Base-by-base conservation (phyloP, 2,329 filamentous ascomycete species). In the Macrophomina phaseolina region DNA sequence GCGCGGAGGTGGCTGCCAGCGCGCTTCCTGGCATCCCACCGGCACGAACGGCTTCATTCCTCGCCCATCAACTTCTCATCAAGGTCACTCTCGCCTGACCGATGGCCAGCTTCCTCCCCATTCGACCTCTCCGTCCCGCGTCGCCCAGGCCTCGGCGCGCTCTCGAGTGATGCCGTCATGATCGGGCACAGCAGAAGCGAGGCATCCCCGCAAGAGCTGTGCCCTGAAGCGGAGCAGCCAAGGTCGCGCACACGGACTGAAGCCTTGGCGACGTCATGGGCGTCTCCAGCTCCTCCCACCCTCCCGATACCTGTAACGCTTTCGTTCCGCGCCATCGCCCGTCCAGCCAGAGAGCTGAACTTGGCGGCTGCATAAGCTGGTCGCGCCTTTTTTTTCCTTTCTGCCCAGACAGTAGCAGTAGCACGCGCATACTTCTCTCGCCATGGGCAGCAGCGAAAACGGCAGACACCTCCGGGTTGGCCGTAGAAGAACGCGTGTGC, bases 181-280 rank as follows among this genome's bases (percentile, higher is more conserved):
- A 34, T 32, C 14, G 40, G 28, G 23, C 11, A 38, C 23, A 34
- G 5, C 8, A 40, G 52, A 61, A 61, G 56, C 56, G 49, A 52
- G 14, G 28, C 56, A 23, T 46, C 56, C 40, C 56, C 56, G 40
- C 56, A 61, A 12, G 42, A 28, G 40, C 38, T 42, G 38, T 36
- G 36, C 42, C 16, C 16, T n/a, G 42, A 45, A 23, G 42, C 42
- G 23, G 52, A 58, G 55, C 38, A 45, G 38, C 18, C 28, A 45
- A 42, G 38, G 28, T 28, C n/a, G 7, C 38, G 6, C 12, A 23
- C 56, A 40, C 56, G 40, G 56, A 23, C 23, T 23, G 3, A 23
- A 23, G 23, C 23, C 56, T 61, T 61, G 56, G 56, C 56, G 42
- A 61, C 56, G 56, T 61, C 56, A 61, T 61, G 28, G 28, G 8